phyloP scores from a whole-genome alignment of 768 basidiomycete genomes.

The Lactarius psammicola region DNA sequence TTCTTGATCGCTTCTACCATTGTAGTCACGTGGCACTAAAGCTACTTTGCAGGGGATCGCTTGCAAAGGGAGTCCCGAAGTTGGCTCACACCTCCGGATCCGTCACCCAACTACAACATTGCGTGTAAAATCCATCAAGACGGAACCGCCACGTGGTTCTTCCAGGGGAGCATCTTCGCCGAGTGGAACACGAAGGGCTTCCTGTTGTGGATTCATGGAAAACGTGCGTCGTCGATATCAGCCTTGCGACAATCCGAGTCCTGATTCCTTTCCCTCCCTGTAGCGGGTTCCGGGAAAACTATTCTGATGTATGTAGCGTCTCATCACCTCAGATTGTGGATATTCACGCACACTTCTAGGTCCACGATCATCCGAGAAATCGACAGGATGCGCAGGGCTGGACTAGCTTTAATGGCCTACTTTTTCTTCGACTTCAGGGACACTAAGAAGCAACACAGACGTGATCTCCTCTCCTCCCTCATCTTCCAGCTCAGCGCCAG shows the following conservation, averaged over 20 bases:
- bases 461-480: slow-evolving; percentile 3
- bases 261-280: neutral
- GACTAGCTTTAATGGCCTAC: slow-evolving; percentile 4
- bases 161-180: neutral
- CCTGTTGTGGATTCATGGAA: slow-evolving; percentile 16
- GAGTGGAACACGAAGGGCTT: slow-evolving; percentile 3
- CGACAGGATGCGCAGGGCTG: neutral
- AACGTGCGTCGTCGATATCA: neutral
- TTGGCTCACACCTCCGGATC: slow-evolving; percentile 17
- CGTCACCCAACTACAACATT: neutral
- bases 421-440: slow-evolving; percentile 17
- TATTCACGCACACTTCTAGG: neutral
- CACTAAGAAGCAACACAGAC: slow-evolving; percentile 1
- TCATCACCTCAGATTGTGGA: neutral
- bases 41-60: neutral
- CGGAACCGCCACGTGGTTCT: slow-evolving; percentile 4
- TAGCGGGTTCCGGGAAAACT: slow-evolving; percentile 14
- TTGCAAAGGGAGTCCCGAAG: neutral
- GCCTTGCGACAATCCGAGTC: neutral
- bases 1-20: neutral
- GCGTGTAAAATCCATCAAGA: neutral
- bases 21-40: neutral
- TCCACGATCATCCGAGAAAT: slow-evolving; percentile 11
- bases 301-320: slow-evolving; percentile 5
- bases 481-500: slow-evolving; percentile 1